Base-by-base conservation (phyloP, 1,284 basidiomycete genomes). In the Irpex sp. region DNA sequence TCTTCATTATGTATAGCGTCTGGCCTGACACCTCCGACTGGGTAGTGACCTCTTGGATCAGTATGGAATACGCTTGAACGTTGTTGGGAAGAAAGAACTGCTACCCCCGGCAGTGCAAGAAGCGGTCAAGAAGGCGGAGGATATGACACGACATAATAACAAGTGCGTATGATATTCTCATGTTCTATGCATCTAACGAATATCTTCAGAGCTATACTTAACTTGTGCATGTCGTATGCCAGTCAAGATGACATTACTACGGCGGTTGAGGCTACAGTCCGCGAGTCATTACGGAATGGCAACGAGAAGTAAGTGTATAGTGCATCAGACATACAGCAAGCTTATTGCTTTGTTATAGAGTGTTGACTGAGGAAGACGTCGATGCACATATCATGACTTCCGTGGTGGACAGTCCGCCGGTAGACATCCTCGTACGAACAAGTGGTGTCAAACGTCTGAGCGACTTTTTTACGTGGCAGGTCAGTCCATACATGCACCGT, bases 391-490 rank as follows among this genome's bases (percentile, higher is more conserved):
- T 96, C 1, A 85, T 90, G 76, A 93, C 89, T 0, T 79, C 85
- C 0, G 76, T 85, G 4, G 84, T 79, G 0, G 86, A 86, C 26
- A 91, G 88, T 66, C 91, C 93, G 0, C 93, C 93, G 1, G 80
- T 98, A 2, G 97, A 99, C 72, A 86, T 99, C 58, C 84, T 98
- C 61, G 82, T 99, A 11, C 86, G 97, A 57, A 98, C 97, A 0
- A 96, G 93, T 57, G 94, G 95, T 17, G 97, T 97, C 1, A 89
- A 88, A 58, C 85, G 97, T 2, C 76, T 99, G 19, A 96, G 93
- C 72, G 95, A 98, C 73, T 99, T 91, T 73, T 78, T 98, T 74
- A 85, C 97, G 26, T 98, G 96, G 96, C 96, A 98, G 88, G 94
- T 92, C 31, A 34, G 31, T 34, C 31, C 31, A 34, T 34, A 34